Percentiles rank a stretch among this genome's conserved stretches.
phyloP scores from a whole-genome alignment of 495 filamentous ascomycete species.

The Aspergillus nidulans region DNA sequence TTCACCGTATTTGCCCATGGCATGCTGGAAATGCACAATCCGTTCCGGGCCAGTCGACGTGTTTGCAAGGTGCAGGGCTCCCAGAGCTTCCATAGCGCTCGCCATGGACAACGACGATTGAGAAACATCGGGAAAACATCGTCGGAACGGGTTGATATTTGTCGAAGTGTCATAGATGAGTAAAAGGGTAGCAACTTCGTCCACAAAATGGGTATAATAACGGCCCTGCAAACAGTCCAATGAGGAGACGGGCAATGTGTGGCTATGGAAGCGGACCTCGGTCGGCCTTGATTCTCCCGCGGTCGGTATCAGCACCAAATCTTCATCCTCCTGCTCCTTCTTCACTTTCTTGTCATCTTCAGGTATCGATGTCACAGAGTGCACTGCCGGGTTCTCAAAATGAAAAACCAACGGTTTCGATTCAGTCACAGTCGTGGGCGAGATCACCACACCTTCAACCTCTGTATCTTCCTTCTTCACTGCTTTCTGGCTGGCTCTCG shows the following conservation, averaged over 20 bases:
- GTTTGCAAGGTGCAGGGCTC: constrained; percentile 41
- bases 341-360: constrained; percentile 9
- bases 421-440: constrained; percentile 9
- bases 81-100: constrained; percentile 41
- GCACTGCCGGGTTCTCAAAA: constrained; percentile 24
- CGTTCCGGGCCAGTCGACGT: constrained; percentile 31
- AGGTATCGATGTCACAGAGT: not conserved
- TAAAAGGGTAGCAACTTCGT: constrained; percentile 34
- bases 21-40: constrained; percentile 37
- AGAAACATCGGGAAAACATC: constrained; percentile 34
- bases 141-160: constrained; percentile 36
- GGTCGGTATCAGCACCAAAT: constrained; percentile 24
- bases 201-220: constrained; percentile 37
- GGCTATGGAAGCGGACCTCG: constrained; percentile 26
- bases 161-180: constrained; percentile 37
- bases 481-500: constrained; percentile 3
- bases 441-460: constrained; percentile 11
- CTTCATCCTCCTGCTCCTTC: constrained; percentile 14
- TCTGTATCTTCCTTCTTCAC: constrained; percentile 10
- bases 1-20: constrained; percentile 38
- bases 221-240: constrained; percentile 29
- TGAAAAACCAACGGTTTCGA: constrained; percentile 16
- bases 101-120: constrained; percentile 36
- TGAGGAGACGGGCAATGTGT: constrained; percentile 20
- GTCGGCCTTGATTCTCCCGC: constrained; percentile 9